Conservation (phyloP, 1,139 yeast genomes). For the Geotrichum fermentans region DNA sequence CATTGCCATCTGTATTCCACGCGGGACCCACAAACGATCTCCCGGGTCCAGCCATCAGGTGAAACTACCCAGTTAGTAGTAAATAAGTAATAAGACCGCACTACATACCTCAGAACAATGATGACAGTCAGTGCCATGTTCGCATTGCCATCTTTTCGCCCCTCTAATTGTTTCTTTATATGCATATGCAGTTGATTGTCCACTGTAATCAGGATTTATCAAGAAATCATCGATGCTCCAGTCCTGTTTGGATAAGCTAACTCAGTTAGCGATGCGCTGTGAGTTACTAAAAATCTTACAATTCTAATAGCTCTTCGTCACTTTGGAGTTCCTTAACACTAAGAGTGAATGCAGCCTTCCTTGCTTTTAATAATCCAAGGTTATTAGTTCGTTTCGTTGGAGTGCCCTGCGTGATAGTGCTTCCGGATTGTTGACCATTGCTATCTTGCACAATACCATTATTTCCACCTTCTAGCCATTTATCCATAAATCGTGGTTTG, state of each 20-base stretch:
- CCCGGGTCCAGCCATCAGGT: conserved; percentile 28
- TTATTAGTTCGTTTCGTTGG: background rate
- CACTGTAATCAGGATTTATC: conserved; percentile 26
- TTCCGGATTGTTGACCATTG: background rate
- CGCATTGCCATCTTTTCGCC: conserved; percentile 24
- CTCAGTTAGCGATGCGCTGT: background rate
- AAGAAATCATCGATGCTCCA: conserved; percentile 32
- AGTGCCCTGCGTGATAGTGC: background rate
- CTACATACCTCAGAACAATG: conserved; percentile 26
- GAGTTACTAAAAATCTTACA: conserved; percentile 1
- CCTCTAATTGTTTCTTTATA: conserved; percentile 30
- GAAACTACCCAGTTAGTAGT: conserved; percentile 22
- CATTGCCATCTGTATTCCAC: conserved; percentile 19
- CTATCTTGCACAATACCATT: background rate
- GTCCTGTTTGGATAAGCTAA: conserved; percentile 16
- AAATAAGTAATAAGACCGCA: background rate
- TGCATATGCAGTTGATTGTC: conserved; percentile 26
- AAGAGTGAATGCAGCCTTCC: background rate
- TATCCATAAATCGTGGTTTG: background rate
- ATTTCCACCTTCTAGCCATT: background rate
- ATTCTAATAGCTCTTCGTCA: conserved; percentile 3
- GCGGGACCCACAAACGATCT: conserved; percentile 21
- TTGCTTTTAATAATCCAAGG: background rate
- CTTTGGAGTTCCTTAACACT: background rate
- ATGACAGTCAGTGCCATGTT: conserved; percentile 31